Conservation (phyloP, 495 filamentous ascomycete species). For the Xylaria acuta region DNA sequence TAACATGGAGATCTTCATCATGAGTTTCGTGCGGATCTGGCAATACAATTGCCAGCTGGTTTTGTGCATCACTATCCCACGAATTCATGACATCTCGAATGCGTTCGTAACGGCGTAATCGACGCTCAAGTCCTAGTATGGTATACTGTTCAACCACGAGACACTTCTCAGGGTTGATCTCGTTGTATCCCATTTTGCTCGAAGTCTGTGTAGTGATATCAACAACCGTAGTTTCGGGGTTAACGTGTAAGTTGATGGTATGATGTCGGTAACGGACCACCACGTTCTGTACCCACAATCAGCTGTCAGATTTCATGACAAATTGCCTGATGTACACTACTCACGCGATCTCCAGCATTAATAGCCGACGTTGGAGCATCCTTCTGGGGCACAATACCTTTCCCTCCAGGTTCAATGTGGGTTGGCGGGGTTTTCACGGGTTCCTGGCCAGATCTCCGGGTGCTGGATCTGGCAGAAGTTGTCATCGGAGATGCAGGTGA, state of each 20-base stretch:
- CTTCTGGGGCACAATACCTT: slow-evolving; percentile 64
- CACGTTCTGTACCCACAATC: slow-evolving; percentile 56
- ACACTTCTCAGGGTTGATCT: slow-evolving; percentile 64
- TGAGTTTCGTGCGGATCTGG: slow-evolving; percentile 44
- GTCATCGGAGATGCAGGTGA: slow-evolving; percentile 33
- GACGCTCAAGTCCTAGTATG: slow-evolving; percentile 79
- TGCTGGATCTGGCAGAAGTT: slow-evolving; percentile 6
- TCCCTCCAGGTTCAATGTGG: slow-evolving; percentile 43
- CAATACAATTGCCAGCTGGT: slow-evolving; percentile 63
- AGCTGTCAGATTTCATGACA: slow-evolving; percentile 24
- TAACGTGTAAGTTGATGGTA: slow-evolving; percentile 69
- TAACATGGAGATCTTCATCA: slow-evolving; percentile 50
- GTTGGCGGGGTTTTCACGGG: slow-evolving; percentile 24
- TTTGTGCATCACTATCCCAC: slow-evolving; percentile 81
- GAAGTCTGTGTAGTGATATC: slow-evolving; percentile 70
- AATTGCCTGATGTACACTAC: slow-evolving; percentile 40
- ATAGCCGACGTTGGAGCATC: slow-evolving; percentile 86
- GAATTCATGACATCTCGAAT: slow-evolving; percentile 90
- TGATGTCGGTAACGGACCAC: slow-evolving; percentile 69
- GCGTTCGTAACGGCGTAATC: slow-evolving; percentile 84
- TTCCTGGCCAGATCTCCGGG: slow-evolving; percentile 25
- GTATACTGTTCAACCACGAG: slow-evolving; percentile 78
- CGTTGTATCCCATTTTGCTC: slow-evolving; percentile 56
- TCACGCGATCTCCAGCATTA: slow-evolving; percentile 77
- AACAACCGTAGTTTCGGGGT: slow-evolving; percentile 72